Evolutionary conservation across 192 early-diverging fungal species (phyloP).

Genomic region (Coemansia sp.): DNA sequence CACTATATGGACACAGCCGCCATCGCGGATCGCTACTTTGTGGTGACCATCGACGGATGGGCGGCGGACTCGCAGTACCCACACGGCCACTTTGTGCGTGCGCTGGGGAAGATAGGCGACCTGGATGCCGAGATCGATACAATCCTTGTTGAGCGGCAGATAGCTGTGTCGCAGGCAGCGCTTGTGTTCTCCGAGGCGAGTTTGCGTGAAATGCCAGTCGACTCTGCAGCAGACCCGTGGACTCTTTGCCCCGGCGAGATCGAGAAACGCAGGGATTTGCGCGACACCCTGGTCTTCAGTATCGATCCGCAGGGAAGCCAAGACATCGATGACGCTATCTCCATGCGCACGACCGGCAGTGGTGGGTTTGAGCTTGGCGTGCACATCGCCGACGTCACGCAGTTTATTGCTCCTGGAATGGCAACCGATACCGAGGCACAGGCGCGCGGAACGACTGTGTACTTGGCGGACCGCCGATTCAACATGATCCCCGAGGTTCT

Average conservation of each 20-base stretch:
- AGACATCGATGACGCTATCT: slow-evolving; percentile 82
- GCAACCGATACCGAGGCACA: slow-evolving; percentile 70
- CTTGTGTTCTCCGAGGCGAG: slow-evolving; percentile 67
- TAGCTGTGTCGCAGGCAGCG: slow-evolving; percentile 73
- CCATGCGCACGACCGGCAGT: slow-evolving; percentile 58
- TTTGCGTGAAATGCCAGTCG: slow-evolving; percentile 68
- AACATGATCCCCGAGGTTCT: slow-evolving; percentile 79
- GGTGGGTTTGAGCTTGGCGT: slow-evolving; percentile 68
- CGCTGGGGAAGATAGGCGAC: slow-evolving; percentile 65
- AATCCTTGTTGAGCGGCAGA: slow-evolving; percentile 76
- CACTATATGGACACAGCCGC: slow-evolving; percentile 63
- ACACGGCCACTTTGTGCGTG: slow-evolving; percentile 74
- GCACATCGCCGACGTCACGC: slow-evolving; percentile 78
- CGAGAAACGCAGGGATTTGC: slow-evolving; percentile 32
- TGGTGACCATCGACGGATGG: slow-evolving; percentile 76
- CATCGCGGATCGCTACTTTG: slow-evolving; percentile 66
- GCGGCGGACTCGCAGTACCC: slow-evolving; percentile 72
- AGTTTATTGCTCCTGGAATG: slow-evolving; percentile 66
- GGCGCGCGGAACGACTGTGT: slow-evolving; percentile 75
- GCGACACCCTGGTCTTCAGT: slow-evolving; percentile 59
- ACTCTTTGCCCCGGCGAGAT: slow-evolving; percentile 46
- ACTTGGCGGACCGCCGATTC: slow-evolving; percentile 78
- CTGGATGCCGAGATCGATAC: slow-evolving; percentile 76
- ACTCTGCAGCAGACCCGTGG: slow-evolving; percentile 61
- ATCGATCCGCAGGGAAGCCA: slow-evolving; percentile 79